A percentile compares a stretch with the other conserved stretches of the same genome.
These are phyloP conservation scores for Pichiaceae sp. DNA, from an alignment of 1,139 yeast species.

Conservation along the genomic window DNA sequence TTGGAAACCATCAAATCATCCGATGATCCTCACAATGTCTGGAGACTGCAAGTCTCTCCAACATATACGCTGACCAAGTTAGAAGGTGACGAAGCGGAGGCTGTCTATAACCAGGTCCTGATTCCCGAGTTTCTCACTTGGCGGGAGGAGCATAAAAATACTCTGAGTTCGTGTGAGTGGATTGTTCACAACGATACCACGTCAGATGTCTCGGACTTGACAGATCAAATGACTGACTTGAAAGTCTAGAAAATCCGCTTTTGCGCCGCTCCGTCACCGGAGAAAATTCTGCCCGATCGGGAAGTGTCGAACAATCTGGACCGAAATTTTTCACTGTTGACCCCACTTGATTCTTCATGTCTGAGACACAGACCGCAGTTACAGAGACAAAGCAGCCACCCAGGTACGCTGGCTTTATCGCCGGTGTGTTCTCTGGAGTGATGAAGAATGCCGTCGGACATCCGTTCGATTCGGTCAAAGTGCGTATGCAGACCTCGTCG, in stretches of 20 bases:
- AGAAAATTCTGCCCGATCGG: neutral
- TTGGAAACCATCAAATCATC: neutral
- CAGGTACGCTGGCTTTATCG: conserved; percentile 67
- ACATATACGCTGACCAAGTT: neutral
- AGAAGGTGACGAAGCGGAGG: neutral
- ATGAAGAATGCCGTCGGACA: conserved; percentile 88
- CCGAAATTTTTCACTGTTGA: neutral
- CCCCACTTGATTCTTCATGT: neutral
- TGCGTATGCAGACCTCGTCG: conserved; percentile 75
- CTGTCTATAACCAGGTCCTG: neutral
- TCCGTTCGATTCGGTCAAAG: conserved; percentile 88
- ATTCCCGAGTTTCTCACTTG: neutral
- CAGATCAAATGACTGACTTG: too few species aligned
- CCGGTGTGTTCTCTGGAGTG: conserved; percentile 82
- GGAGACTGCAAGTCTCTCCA: neutral
- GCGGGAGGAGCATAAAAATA: neutral
- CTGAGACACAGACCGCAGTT: neutral
- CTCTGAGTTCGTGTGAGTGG: neutral
- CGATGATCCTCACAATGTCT: neutral
- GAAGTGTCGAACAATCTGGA: neutral
- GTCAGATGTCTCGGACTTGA: too few species aligned
- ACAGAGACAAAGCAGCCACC: conserved; percentile 31
- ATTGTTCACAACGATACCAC: too few species aligned
- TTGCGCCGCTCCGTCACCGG: too few species aligned
- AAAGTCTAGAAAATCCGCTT: too few species aligned